Evolutionary conservation across 2,329 filamentous ascomycete species (phyloP), one percentile per base, ranked within the genome.

Genomic region (Ambrosiella beaveri): DNA sequence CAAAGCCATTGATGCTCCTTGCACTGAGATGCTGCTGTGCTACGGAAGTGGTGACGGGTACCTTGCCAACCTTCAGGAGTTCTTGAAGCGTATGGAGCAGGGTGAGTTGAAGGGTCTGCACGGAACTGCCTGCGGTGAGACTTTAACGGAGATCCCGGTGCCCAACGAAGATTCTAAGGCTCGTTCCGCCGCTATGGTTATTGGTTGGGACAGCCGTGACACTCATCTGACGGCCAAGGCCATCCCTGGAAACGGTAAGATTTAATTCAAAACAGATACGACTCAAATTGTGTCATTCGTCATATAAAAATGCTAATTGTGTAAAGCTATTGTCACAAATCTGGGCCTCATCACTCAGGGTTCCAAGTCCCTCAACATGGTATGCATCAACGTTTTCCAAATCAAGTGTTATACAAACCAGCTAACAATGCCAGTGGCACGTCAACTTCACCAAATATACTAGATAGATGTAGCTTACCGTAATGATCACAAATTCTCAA

Each of bases 141-240:
- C 70, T 11, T 54, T 62, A 57, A 64, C 65, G 17, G 63, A 66
- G n/a, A 64, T 66, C 15, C 62, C 64, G 1, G 62, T 68, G 50
- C 38, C 45, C 1, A 64, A 64, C 2, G 63, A 65, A 37, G 65
- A 66, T 15, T 63, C 64, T 13, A 62, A 65, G 53, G 68, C 65
- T 2, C 64, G 63, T 38, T 66, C 68, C 11, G 68, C 65, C 12
- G 63, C 66, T 57, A 62, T 70, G 60, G 59, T 72, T 27, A 60
- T 72, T 41, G 71, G 71, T 4, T 72, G 71, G 71, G 69, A 72
- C 15, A 69, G 66, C 60, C 69, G 65, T 61, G 68, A 69, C 44
- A 70, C 67, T 17, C 71, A 72, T 62, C 45, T 69, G 38, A 64
- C 58, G 8, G 64, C 63, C 54, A 64, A 64, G 57, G 62, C 63